phyloP scores from a whole-genome alignment of 2,329 filamentous ascomycete species.

The Sporothrix sp. region DNA sequence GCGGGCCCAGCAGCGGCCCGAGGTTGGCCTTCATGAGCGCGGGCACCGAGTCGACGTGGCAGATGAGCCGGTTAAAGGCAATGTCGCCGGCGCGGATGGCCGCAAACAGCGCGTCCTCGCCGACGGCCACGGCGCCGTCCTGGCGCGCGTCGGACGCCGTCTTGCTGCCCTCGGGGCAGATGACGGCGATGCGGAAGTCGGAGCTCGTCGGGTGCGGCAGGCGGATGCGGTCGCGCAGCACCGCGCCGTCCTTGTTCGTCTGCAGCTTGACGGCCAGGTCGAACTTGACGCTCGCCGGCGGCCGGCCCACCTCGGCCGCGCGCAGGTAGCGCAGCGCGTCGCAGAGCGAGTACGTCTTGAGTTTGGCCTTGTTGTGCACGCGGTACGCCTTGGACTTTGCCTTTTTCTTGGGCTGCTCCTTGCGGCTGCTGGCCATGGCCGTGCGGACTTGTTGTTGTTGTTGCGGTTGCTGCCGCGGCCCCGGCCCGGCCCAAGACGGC shows the following conservation, averaged over 20 bases:
- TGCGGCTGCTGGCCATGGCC: slow-evolving; percentile 37
- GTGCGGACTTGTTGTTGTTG: slow-evolving; percentile 28
- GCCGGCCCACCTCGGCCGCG: slow-evolving; percentile 80
- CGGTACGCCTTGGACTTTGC: slow-evolving; percentile 54
- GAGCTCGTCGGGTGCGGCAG: slow-evolving; percentile 86
- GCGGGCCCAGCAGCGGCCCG: slow-evolving; percentile 74
- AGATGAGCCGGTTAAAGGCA: slow-evolving; percentile 82
- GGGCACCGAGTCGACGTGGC: slow-evolving; percentile 66
- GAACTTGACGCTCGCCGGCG: slow-evolving; percentile 69
- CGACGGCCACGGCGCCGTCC: slow-evolving; percentile 73
- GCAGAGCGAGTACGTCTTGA: slow-evolving; percentile 68
- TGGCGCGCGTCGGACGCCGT: slow-evolving; percentile 62
- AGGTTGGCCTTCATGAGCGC: slow-evolving; percentile 74
- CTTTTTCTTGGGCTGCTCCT: slow-evolving; percentile 45
- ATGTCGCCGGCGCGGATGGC: slow-evolving; percentile 64
- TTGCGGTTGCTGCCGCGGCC: too few species aligned
- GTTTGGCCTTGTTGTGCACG: slow-evolving; percentile 55
- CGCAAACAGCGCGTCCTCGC: slow-evolving; percentile 78
- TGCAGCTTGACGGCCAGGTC: slow-evolving; percentile 76
- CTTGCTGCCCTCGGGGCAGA: slow-evolving; percentile 73
- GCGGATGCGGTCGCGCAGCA: slow-evolving; percentile 77
- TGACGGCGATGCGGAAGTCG: slow-evolving; percentile 79
- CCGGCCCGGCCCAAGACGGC: too few species aligned
- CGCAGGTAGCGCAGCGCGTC: slow-evolving; percentile 96
- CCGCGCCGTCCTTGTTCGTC: slow-evolving; percentile 74